These are phyloP conservation scores for Corymbia citriodora DNA, from an alignment of 441 rosid genomes.

Conservation along the genomic window DNA sequence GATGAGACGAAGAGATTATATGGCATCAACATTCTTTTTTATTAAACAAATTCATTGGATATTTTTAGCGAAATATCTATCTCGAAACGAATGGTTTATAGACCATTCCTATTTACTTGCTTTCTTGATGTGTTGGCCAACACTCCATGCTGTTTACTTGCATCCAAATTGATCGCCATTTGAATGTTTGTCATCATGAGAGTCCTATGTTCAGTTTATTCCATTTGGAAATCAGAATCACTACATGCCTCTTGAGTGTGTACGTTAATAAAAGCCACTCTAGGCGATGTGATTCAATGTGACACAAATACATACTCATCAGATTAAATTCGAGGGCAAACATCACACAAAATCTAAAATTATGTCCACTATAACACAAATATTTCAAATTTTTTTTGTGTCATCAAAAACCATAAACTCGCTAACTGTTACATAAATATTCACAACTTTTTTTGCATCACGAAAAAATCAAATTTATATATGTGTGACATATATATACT, in stretches of 20 bases:
- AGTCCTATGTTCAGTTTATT: background rate
- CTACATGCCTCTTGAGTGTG: background rate
- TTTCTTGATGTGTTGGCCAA: background rate
- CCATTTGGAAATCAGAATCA: background rate
- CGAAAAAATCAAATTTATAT: no score
- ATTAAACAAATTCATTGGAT: background rate
- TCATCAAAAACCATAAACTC: no score
- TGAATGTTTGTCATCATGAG: background rate
- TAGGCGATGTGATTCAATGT: fast-evolving
- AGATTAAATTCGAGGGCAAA: background rate
- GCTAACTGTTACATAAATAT: background rate
- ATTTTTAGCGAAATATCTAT: background rate
- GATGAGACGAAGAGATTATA: background rate
- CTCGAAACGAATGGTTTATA: background rate
- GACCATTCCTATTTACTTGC: background rate
- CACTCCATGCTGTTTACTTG: background rate
- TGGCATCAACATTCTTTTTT: fast-evolving
- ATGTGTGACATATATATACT: no score
- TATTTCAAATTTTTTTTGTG: no score
- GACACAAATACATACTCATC: background rate
- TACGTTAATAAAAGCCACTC: background rate
- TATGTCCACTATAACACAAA: background rate
- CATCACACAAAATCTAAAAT: background rate
- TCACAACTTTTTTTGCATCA: background rate
- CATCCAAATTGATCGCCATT: background rate